A percentile compares a stretch with the other conserved stretches of the same genome.
These are phyloP conservation scores for Botrytis medusae DNA, from an alignment of 2,329 filamentous ascomycete species.

Conservation along the genomic window DNA sequence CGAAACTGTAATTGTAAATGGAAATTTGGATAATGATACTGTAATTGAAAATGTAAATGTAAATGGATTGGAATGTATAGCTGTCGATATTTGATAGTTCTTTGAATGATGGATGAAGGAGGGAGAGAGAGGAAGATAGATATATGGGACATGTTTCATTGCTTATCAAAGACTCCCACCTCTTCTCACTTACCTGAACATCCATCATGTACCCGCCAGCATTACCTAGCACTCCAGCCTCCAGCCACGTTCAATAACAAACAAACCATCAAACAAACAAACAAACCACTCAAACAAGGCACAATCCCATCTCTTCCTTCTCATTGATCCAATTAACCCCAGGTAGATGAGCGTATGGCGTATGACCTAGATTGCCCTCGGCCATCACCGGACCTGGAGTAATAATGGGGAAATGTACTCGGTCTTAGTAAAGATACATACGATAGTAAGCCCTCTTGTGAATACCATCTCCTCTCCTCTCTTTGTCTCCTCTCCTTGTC, in stretches of 20 bases:
- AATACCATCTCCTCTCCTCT: background rate
- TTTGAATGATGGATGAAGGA: background rate
- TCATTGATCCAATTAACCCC: background rate
- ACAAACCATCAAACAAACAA: background rate
- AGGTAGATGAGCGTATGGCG: background rate
- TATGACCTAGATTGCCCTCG: slow-evolving; percentile 1
- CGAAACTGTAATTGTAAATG: background rate
- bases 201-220: slow-evolving; percentile 4
- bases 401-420: background rate
- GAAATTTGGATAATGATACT: background rate
- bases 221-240: background rate
- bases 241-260: background rate
- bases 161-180: slow-evolving; percentile 7
- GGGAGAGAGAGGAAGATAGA: background rate
- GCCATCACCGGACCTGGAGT: slow-evolving; percentile 7
- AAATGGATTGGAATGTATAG: background rate
- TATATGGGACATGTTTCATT: slow-evolving; percentile 7
- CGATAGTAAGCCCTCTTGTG: background rate
- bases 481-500: too few species aligned
- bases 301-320: background rate
- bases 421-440: background rate
- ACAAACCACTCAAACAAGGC: slow-evolving; percentile 2
- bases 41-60: background rate
- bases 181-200: background rate
- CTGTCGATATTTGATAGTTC: background rate